These are phyloP conservation scores for Musa schizocarpa DNA, from an alignment of 176 grass and related monocot genomes.

Conservation along the genomic window DNA sequence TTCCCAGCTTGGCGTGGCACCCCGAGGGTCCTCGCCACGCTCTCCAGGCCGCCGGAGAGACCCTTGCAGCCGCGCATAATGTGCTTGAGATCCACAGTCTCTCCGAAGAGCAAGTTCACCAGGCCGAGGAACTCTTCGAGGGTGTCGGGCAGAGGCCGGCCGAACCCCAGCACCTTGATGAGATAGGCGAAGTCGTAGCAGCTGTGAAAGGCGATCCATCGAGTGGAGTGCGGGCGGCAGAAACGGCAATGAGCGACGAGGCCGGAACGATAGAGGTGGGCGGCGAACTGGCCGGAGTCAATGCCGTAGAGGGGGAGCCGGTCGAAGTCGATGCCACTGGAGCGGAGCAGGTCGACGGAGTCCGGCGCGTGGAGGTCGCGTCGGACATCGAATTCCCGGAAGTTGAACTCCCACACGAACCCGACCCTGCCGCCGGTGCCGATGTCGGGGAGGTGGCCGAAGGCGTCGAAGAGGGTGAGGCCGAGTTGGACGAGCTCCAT, in stretches of 20 bases:
- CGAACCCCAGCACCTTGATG: neutral
- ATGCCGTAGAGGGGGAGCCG: neutral
- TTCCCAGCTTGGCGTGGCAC: neutral
- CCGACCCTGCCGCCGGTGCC: neutral
- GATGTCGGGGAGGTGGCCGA: neutral
- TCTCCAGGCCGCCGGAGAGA: conserved; percentile 18
- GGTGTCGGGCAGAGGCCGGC: conserved; percentile 4
- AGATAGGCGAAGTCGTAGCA: neutral
- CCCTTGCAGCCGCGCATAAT: conserved; percentile 12
- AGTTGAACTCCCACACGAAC: conserved; percentile 8
- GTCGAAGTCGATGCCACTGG: neutral
- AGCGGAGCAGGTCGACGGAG: conserved; percentile 2
- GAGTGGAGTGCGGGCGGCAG: neutral
- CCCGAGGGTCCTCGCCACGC: conserved; percentile 1
- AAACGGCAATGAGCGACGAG: neutral
- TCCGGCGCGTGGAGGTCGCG: neutral
- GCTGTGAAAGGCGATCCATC: neutral
- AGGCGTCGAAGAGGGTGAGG: conserved; percentile 2
- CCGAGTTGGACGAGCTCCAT: conserved; percentile 2
- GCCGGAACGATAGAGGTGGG: neutral
- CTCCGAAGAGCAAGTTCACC: neutral
- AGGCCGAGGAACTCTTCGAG: conserved; percentile 19
- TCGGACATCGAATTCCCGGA: neutral
- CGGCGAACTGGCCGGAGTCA: neutral
- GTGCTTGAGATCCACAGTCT: neutral